A percentile compares a stretch with the other conserved stretches of the same genome.
Evolutionary conservation across 805 yeast species (phyloP).

Genomic region (Zygoascus tannicola): DNA sequence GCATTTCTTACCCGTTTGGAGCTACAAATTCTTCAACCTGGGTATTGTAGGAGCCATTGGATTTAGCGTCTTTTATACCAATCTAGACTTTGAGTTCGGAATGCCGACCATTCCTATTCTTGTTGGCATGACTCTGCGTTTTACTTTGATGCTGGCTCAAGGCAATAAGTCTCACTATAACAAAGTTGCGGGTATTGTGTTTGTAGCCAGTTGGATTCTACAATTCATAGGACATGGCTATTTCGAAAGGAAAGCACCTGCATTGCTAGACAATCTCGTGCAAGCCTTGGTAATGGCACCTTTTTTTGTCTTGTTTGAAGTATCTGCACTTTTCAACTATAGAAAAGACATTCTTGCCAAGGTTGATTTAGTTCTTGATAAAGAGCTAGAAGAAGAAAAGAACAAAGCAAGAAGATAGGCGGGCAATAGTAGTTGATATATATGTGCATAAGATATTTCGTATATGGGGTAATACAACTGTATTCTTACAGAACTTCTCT

Average conservation of each 20-base stretch:
- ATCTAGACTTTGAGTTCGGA: constrained; percentile 47
- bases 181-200: constrained; percentile 28
- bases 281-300: constrained; percentile 92
- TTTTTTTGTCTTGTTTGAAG: constrained; percentile 73
- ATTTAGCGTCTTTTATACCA: constrained; percentile 50
- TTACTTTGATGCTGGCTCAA: constrained; percentile 20
- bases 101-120: constrained; percentile 36
- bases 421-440: too few relatives aligned
- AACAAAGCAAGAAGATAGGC: background rate
- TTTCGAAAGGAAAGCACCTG: constrained; percentile 78
- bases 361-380: constrained; percentile 37
- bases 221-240: constrained; percentile 86
- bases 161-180: constrained; percentile 13
- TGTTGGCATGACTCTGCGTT: constrained; percentile 21
- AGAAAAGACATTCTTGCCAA: constrained; percentile 40
- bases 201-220: constrained; percentile 58
- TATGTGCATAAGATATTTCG: too few relatives aligned
- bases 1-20: constrained; percentile 7
- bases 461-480: too few relatives aligned
- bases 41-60: constrained; percentile 39
- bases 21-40: constrained; percentile 29
- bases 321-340: constrained; percentile 59
- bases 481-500: too few relatives aligned
- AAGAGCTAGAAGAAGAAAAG: background rate
- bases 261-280: constrained; percentile 67